These are phyloP conservation scores for Aspergillus steynii DNA, from an alignment of 495 filamentous ascomycete species.

Conservation along the genomic window DNA sequence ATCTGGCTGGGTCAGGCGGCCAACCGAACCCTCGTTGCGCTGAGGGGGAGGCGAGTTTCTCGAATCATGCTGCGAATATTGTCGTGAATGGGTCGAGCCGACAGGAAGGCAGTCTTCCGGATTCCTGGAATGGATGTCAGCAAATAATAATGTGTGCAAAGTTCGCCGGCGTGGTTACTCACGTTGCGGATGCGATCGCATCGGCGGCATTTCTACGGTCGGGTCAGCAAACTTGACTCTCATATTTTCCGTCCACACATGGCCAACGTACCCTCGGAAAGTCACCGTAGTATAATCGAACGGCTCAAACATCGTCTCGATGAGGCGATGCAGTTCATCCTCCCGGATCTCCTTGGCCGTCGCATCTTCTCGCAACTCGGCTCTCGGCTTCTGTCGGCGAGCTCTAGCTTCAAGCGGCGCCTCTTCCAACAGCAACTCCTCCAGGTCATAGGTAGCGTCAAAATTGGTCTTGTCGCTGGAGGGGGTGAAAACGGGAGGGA, in stretches of 20 bases:
- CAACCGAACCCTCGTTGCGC: slow-evolving; percentile 27
- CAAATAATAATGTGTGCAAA: slow-evolving; percentile 1
- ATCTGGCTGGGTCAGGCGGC: slow-evolving; percentile 26
- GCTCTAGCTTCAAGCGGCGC: slow-evolving; percentile 92
- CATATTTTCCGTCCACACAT: background rate
- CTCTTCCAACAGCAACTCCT: slow-evolving; percentile 92
- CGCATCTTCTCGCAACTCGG: slow-evolving; percentile 87
- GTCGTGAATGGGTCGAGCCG: slow-evolving; percentile 35
- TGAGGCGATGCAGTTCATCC: slow-evolving; percentile 90
- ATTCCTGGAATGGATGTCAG: slow-evolving; percentile 30
- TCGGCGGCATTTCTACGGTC: slow-evolving; percentile 41
- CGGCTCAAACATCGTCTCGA: slow-evolving; percentile 90
- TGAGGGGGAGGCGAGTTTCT: slow-evolving; percentile 30
- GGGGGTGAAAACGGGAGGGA: slow-evolving; percentile 87
- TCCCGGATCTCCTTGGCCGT: slow-evolving; percentile 93
- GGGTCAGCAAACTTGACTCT: slow-evolving; percentile 8
- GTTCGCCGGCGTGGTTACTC: slow-evolving; percentile 16
- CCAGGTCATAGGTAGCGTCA: slow-evolving; percentile 95
- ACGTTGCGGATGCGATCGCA: slow-evolving; percentile 39
- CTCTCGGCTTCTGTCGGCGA: slow-evolving; percentile 88
- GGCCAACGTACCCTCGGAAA: slow-evolving; percentile 57
- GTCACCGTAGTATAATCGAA: slow-evolving; percentile 88
- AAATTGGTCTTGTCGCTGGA: slow-evolving; percentile 99
- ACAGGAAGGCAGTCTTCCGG: slow-evolving; percentile 44
- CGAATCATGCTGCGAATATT: slow-evolving; percentile 42